Evolutionary conservation across 2,329 filamentous ascomycete genomes (phyloP).

Genomic region (Magnaporthiopsis poae): DNA sequence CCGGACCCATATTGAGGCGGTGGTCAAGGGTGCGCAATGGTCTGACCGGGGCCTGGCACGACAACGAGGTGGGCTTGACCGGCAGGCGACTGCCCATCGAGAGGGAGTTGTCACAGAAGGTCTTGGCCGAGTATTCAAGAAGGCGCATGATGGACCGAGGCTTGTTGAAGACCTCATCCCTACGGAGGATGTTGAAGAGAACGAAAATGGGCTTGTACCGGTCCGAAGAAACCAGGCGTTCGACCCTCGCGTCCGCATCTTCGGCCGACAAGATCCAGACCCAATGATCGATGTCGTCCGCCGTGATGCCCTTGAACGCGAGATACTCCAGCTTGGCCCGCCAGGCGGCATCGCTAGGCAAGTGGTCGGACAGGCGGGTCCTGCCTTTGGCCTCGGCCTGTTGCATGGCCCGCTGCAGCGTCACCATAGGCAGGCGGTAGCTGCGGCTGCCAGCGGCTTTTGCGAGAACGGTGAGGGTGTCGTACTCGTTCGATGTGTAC

Average conservation of each 20-base stretch:
- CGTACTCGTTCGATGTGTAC: not conserved
- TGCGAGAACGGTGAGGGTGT: not conserved
- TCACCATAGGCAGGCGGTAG: constrained; percentile 17
- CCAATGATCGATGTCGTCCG: constrained; percentile 29
- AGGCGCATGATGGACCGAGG: constrained; percentile 22
- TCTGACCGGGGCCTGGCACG: not conserved
- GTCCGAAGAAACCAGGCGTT: constrained; percentile 25
- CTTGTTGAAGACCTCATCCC: constrained; percentile 23
- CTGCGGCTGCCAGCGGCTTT: constrained; percentile 15
- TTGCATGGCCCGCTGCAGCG: constrained; percentile 17
- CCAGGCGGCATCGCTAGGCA: constrained; percentile 21
- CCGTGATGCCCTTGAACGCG: constrained; percentile 22
- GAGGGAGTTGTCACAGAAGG: constrained; percentile 17
- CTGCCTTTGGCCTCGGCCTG: constrained; percentile 14
- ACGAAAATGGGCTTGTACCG: constrained; percentile 30
- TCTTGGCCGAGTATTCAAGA: constrained; percentile 23
- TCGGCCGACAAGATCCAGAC: constrained; percentile 29
- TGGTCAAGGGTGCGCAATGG: constrained; percentile 4
- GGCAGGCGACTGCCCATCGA: constrained; percentile 17
- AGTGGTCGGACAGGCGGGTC: constrained; percentile 14
- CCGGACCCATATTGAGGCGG: constrained; percentile 17
- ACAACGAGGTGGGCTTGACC: constrained; percentile 18
- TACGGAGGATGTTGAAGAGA: constrained; percentile 26
- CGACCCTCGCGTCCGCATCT: constrained; percentile 25
- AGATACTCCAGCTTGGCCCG: constrained; percentile 21